Conservation (phyloP, 208 protist genomes). For the Trypanosoma brucei region DNA sequence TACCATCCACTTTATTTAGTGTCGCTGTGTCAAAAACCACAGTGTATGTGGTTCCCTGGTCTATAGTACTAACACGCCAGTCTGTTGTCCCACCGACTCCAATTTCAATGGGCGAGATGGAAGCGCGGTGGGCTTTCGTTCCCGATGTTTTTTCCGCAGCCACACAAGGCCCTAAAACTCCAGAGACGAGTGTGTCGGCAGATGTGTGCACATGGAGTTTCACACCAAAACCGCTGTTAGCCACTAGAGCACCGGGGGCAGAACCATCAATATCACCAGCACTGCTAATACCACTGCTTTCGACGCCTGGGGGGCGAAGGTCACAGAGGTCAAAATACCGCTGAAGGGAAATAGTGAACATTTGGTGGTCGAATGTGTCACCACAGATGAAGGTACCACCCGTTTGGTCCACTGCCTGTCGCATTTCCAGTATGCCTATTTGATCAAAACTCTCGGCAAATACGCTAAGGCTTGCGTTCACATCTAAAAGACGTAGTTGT, state of each 20-base stretch:
- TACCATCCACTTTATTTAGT: conserved; percentile 23
- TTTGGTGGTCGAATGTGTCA: conserved; percentile 90
- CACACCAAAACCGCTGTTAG: conserved; percentile 55
- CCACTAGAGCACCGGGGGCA: conserved; percentile 19
- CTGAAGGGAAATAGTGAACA: conserved; percentile 76
- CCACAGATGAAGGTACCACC: conserved; percentile 93
- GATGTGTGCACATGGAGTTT: conserved; percentile 69
- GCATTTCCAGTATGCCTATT: conserved; percentile 95
- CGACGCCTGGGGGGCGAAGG: conserved; percentile 16
- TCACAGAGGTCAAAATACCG: conserved; percentile 76
- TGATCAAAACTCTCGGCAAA: conserved; percentile 97
- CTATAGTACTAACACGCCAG: conserved; percentile 60
- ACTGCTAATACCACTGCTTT: not conserved
- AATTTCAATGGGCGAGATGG: conserved; percentile 51
- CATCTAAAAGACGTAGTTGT: conserved; percentile 71
- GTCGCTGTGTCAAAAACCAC: conserved; percentile 82
- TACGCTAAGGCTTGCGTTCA: conserved; percentile 94
- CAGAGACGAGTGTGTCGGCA: conserved; percentile 64
- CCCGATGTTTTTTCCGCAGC: conserved; percentile 50
- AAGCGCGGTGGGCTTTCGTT: conserved; percentile 15
- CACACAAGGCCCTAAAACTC: conserved; percentile 65
- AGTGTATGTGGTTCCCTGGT: conserved; percentile 51
- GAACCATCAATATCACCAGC: not conserved
- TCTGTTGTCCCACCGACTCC: conserved; percentile 54
- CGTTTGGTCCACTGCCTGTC: conserved; percentile 82